phyloP scores from a whole-genome alignment of 2,329 filamentous ascomycete genomes.

The Lecanoromycetidae sp. region DNA sequence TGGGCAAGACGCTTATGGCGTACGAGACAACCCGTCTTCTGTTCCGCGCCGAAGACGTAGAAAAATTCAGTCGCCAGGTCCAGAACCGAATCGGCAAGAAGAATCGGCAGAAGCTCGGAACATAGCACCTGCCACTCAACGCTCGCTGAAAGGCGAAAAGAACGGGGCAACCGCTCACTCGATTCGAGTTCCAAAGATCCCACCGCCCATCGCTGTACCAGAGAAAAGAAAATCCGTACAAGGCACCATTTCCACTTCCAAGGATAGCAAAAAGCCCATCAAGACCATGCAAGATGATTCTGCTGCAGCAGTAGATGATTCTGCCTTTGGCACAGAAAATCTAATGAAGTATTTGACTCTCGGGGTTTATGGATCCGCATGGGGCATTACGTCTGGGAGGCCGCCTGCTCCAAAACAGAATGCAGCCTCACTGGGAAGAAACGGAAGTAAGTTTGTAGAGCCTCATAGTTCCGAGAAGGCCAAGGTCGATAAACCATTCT shows the following conservation, averaged over 20 bases:
- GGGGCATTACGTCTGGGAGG: slow-evolving; percentile 27
- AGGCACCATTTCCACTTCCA: neutral
- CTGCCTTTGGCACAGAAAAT: slow-evolving; percentile 30
- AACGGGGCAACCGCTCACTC: neutral
- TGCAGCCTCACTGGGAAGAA: neutral
- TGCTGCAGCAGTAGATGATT: slow-evolving; percentile 1
- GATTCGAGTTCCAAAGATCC: slow-evolving; percentile 29
- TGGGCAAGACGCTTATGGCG: slow-evolving; percentile 73
- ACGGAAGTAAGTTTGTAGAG: neutral
- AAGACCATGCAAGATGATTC: neutral
- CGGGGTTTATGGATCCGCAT: slow-evolving; percentile 36
- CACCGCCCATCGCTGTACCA: slow-evolving; percentile 30
- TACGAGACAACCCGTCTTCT: slow-evolving; percentile 64
- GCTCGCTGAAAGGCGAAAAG: neutral
- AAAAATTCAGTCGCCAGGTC: neutral
- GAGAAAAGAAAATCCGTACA: neutral
- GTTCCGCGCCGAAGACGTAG: slow-evolving; percentile 26
- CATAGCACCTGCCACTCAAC: neutral
- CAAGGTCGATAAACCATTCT: slow-evolving; percentile 10
- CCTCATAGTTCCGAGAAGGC: neutral
- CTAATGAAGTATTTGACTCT: slow-evolving; percentile 39
- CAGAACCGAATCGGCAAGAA: neutral
- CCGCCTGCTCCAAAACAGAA: slow-evolving; percentile 2
- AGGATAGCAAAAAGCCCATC: neutral
- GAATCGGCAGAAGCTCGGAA: neutral